Percentiles rank a stretch among this genome's conserved stretches.
Evolutionary conservation across 805 yeast genomes (phyloP).

Genomic region (Priceomyces medius): DNA sequence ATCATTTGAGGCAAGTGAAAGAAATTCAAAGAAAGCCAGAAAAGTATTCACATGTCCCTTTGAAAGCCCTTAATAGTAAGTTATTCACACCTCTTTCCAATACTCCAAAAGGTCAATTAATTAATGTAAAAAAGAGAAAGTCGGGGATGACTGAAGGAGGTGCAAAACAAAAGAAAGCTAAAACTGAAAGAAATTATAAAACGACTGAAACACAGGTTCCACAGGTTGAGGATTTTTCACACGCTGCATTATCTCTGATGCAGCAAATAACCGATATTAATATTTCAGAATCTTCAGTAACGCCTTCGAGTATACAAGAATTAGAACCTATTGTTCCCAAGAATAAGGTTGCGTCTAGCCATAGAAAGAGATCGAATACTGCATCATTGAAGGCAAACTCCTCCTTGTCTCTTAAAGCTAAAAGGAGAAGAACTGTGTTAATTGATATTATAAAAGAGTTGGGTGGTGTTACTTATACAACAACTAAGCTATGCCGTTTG

Average conservation of each 20-base stretch:
- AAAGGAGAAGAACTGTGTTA: conserved; percentile 27
- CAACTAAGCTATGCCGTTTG: conserved; percentile 29
- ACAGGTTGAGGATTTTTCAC: background rate
- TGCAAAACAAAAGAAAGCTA: conserved; percentile 5
- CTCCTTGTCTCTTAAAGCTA: conserved; percentile 26
- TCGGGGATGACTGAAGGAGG: conserved; percentile 2
- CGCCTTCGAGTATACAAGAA: conserved; percentile 8
- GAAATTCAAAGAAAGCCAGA: conserved; percentile 8
- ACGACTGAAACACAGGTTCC: background rate
- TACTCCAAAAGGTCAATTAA: conserved; percentile 21
- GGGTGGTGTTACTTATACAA: conserved; percentile 41
- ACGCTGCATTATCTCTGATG: background rate
- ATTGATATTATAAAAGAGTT: conserved; percentile 28
- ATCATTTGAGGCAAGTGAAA: background rate
- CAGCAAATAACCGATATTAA: background rate
- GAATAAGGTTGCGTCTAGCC: background rate
- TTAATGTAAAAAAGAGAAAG: conserved; percentile 15
- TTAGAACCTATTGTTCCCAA: conserved; percentile 12
- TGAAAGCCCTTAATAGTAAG: conserved; percentile 13
- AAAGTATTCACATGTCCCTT: background rate
- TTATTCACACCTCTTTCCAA: conserved; percentile 22
- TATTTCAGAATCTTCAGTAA: conserved; percentile 1
- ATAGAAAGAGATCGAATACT: conserved; percentile 2
- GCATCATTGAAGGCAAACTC: conserved; percentile 6
- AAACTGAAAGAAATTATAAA: background rate